Evolutionary conservation across 305 asterid species (phyloP).

Genomic region (Withania somnifera): DNA sequence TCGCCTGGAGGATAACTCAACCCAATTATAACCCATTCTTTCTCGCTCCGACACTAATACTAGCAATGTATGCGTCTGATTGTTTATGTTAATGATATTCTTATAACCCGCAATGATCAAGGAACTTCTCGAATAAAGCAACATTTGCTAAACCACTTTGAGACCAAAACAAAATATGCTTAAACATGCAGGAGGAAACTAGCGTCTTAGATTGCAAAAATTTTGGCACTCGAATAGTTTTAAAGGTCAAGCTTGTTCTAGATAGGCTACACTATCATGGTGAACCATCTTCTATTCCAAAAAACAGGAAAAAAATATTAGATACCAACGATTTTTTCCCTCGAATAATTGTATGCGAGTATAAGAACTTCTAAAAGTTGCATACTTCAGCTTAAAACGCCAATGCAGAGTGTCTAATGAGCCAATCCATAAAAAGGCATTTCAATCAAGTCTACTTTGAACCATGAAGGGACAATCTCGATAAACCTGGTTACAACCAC

Average conservation of each 20-base stretch:
- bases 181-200: not conserved
- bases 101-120: not conserved
- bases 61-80: not conserved
- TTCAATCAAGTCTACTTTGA: not conserved
- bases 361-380: not conserved
- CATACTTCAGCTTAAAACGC: not conserved
- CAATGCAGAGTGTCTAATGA: not conserved
- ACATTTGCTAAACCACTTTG: not conserved
- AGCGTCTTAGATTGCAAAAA: not conserved
- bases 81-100: not conserved
- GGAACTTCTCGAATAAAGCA: not conserved
- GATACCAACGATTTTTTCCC: not conserved
- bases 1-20: not conserved
- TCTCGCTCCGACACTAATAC: not conserved
- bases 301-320: not conserved
- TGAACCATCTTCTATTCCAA: not conserved
- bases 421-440: not conserved
- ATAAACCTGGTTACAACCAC: not conserved
- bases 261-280: not conserved
- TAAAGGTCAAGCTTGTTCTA: not conserved
- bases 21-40: not conserved
- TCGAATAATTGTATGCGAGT: not conserved
- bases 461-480: not conserved
- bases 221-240: not conserved
- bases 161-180: not conserved